Evolutionary conservation across 495 filamentous ascomycete genomes (phyloP).

Genomic region (Aspergillus baeticus): DNA sequence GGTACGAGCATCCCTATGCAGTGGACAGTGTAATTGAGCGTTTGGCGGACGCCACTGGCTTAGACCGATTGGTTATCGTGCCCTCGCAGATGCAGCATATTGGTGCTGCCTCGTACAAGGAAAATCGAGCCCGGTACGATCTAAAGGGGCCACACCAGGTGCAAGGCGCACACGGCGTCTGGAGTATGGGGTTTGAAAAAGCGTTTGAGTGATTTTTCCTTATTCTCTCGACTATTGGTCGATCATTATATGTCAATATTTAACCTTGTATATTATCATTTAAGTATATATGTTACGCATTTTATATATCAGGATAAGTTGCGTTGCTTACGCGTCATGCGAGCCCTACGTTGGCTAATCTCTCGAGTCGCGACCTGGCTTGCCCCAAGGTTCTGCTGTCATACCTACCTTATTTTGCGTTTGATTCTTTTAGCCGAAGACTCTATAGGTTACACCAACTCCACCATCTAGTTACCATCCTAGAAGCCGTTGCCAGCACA

Average conservation of each 20-base stretch:
- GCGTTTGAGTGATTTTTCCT: slow-evolving; percentile 11
- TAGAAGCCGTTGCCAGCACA: too few species aligned
- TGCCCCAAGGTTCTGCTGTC: background rate
- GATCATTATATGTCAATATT: too few species aligned
- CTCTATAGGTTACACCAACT: background rate
- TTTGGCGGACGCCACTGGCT: slow-evolving; percentile 11
- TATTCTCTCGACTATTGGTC: too few species aligned
- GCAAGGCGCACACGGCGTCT: slow-evolving; percentile 29
- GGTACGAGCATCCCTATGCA: slow-evolving; percentile 12
- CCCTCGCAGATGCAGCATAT: slow-evolving; percentile 32
- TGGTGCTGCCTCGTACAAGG: slow-evolving; percentile 29
- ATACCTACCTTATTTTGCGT: background rate
- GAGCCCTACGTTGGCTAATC: too few species aligned
- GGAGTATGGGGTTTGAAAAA: slow-evolving; percentile 30
- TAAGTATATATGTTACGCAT: too few species aligned
- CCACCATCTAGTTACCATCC: background rate
- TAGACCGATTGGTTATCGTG: slow-evolving; percentile 26
- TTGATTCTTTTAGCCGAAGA: too few species aligned
- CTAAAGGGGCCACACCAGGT: slow-evolving; percentile 18
- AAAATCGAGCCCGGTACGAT: slow-evolving; percentile 19
- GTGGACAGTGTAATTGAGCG: slow-evolving; percentile 26
- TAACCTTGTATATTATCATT: too few species aligned
- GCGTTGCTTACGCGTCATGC: background rate
- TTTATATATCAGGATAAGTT: background rate
- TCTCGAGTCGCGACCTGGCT: background rate